Evolutionary conservation across 2,329 filamentous ascomycete genomes (phyloP).

Genomic region (Alternaria consortialis): DNA sequence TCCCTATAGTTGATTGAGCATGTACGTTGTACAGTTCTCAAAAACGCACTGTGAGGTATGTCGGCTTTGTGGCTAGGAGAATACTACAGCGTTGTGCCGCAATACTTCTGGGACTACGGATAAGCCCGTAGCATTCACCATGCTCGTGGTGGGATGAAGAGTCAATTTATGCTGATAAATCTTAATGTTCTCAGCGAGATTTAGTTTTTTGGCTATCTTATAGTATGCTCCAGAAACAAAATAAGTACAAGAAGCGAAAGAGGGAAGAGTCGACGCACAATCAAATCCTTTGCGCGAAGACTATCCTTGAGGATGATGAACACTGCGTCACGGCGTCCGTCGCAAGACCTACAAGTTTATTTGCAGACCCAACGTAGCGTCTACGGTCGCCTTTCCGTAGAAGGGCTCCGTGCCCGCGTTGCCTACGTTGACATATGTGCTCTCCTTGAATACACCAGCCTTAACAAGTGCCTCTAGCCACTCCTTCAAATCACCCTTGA

Average conservation of each 20-base stretch:
- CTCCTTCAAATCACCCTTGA: constrained; percentile 54
- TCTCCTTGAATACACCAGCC: constrained; percentile 49
- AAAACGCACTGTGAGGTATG: neutral
- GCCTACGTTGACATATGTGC: constrained; percentile 56
- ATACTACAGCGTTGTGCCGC: neutral
- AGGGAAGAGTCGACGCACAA: neutral
- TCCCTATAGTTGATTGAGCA: neutral
- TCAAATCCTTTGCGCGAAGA: neutral
- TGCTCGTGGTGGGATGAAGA: neutral
- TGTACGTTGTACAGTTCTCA: neutral
- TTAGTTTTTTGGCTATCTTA: neutral
- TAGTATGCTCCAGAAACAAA: neutral
- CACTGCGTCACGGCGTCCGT: neutral
- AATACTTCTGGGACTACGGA: neutral
- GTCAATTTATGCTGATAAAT: neutral
- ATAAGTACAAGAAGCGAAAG: neutral
- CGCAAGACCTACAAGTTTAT: constrained; percentile 20
- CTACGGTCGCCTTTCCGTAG: constrained; percentile 31
- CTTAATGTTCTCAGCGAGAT: neutral
- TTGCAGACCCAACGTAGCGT: constrained; percentile 33
- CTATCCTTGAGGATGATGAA: neutral
- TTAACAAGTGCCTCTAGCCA: constrained; percentile 53
- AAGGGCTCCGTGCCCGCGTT: constrained; percentile 50
- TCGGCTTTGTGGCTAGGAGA: neutral
- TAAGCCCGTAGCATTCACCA: neutral